Evolutionary conservation across 148 eudicot species (phyloP).

Genomic region (Spergularia marina): DNA sequence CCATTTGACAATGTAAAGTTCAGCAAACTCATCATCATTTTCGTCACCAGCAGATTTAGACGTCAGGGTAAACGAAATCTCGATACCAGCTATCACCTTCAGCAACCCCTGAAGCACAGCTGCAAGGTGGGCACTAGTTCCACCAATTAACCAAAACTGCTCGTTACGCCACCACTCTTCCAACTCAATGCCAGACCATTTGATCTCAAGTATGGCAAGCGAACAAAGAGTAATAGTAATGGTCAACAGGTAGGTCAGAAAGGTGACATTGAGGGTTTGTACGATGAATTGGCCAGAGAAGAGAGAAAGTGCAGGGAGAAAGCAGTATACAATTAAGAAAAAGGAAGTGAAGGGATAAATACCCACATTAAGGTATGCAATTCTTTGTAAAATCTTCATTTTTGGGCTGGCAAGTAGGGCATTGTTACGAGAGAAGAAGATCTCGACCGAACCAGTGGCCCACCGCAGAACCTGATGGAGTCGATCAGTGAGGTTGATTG

Average conservation of each 20-base stretch:
- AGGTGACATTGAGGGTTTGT: slow-evolving; percentile 72
- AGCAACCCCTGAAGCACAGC: slow-evolving; percentile 87
- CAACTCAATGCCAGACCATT: slow-evolving; percentile 80
- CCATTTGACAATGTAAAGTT: slow-evolving; percentile 83
- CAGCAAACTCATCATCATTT: slow-evolving; percentile 81
- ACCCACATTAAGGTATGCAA: slow-evolving; percentile 90
- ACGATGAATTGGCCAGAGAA: slow-evolving; percentile 94
- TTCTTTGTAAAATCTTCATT: slow-evolving; percentile 75
- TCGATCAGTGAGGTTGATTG: slow-evolving; percentile 83
- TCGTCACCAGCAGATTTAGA: slow-evolving; percentile 79
- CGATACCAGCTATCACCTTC: slow-evolving; percentile 83
- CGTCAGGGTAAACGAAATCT: slow-evolving; percentile 79
- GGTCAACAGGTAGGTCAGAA: slow-evolving; percentile 65
- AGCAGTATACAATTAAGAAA: slow-evolving; percentile 81
- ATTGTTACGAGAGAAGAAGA: slow-evolving; percentile 88
- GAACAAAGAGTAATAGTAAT: slow-evolving; percentile 62
- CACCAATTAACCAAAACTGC: slow-evolving; percentile 94
- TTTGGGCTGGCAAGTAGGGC: slow-evolving; percentile 79
- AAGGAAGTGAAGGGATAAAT: slow-evolving; percentile 90
- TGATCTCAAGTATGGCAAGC: slow-evolving; percentile 76
- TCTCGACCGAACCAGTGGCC: slow-evolving; percentile 96
- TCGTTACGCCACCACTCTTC: slow-evolving; percentile 98
- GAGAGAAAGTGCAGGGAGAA: slow-evolving; percentile 88
- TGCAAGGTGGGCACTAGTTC: slow-evolving; percentile 90
- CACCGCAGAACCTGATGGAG: slow-evolving; percentile 94